Conservation (phyloP, 2,329 filamentous ascomycete species). For the Phialocephala sp. region DNA sequence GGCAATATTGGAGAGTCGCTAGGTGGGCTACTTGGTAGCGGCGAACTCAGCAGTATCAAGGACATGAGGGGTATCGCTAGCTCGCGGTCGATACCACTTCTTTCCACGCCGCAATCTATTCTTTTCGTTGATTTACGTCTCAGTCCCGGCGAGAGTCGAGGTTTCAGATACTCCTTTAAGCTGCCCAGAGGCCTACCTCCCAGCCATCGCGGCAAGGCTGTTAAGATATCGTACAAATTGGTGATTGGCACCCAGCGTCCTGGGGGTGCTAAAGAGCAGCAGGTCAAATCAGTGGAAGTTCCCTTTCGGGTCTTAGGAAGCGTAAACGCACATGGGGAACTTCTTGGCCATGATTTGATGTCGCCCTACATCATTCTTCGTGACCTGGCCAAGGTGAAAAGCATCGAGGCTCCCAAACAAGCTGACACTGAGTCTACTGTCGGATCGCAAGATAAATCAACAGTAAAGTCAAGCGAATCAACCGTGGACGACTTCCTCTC, state of each 20-base stretch:
- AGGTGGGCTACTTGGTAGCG: conserved; percentile 82
- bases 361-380: conserved; percentile 87
- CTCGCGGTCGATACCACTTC: conserved; percentile 83
- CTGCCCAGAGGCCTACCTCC: conserved; percentile 90
- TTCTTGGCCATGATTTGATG: conserved; percentile 93
- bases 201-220: conserved; percentile 86
- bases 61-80: conserved; percentile 91
- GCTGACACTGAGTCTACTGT: conserved; percentile 22
- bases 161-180: conserved; percentile 85
- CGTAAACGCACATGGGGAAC: conserved; percentile 86
- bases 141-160: conserved; percentile 84
- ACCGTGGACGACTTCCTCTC: conserved; percentile 70
- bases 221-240: conserved; percentile 91
- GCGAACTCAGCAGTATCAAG: conserved; percentile 89
- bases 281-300: conserved; percentile 87
- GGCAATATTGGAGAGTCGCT: conserved; percentile 86
- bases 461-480: conserved; percentile 42
- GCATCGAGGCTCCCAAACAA: conserved; percentile 32
- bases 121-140: conserved; percentile 92
- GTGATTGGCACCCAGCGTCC: conserved; percentile 90
- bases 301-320: conserved; percentile 93
- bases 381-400: conserved; percentile 67
- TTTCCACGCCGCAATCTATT: conserved; percentile 96
- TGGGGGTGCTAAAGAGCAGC: conserved; percentile 77
- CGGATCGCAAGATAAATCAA: conserved; percentile 36